Conservation (phyloP, 768 basidiomycete species). For the Tremella mesenterica region DNA sequence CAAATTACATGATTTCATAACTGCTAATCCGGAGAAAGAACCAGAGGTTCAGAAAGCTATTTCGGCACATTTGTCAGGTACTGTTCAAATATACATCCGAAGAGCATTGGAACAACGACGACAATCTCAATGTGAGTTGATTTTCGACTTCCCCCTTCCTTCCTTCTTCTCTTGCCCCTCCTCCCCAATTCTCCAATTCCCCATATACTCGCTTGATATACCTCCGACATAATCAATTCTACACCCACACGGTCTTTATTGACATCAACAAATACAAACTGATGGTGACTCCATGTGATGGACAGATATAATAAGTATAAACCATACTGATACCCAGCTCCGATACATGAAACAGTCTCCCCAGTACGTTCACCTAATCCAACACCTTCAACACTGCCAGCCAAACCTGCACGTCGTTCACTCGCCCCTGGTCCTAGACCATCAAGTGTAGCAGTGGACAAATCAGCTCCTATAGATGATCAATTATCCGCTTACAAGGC, state of each 20-base stretch:
- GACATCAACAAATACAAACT: too few relatives aligned
- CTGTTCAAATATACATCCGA: conserved; percentile 30
- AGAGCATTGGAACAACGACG: conserved; percentile 29
- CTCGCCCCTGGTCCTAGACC: conserved; percentile 18
- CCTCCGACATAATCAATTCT: too few relatives aligned
- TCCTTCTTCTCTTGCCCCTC: too few relatives aligned
- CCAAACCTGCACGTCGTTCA: conserved; percentile 15
- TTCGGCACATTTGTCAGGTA: conserved; percentile 12
- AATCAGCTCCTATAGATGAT: conserved; percentile 26
- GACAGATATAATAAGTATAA: too few relatives aligned
- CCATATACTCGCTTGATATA: too few relatives aligned
- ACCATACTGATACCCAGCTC: not conserved
- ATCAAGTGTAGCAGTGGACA: conserved; percentile 25
- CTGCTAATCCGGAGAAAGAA: conserved; percentile 59
- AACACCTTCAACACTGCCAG: conserved; percentile 7
- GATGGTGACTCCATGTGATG: too few relatives aligned
- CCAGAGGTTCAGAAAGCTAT: conserved; percentile 31
- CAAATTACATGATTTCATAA: conserved; percentile 85
- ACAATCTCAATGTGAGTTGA: too few relatives aligned
- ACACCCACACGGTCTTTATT: too few relatives aligned
- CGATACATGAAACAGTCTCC: conserved; percentile 8
- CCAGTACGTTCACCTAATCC: conserved; percentile 13
- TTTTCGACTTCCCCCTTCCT: too few relatives aligned
- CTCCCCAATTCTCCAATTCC: too few relatives aligned
- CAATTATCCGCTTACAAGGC: conserved; percentile 34